phyloP scores from a whole-genome alignment of 768 basidiomycete species.

The Lanmaoa rubissima region DNA sequence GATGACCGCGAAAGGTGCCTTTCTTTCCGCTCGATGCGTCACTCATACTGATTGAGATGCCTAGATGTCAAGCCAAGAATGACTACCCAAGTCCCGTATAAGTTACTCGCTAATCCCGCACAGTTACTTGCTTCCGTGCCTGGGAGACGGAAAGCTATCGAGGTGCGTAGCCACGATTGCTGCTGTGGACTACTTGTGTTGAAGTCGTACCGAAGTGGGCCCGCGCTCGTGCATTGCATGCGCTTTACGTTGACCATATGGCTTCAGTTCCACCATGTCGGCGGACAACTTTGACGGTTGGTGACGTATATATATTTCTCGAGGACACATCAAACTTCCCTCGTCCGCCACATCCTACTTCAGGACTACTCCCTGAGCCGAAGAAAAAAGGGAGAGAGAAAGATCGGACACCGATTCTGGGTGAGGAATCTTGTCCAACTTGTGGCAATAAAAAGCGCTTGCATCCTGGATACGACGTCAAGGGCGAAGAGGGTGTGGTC shows the following conservation, averaged over 20 bases:
- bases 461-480: slow-evolving; percentile 25
- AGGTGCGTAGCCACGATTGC: slow-evolving; percentile 34
- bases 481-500: slow-evolving; percentile 15
- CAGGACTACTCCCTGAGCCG: slow-evolving; percentile 4
- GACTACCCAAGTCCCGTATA: slow-evolving; percentile 36
- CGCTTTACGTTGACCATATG: slow-evolving; percentile 36
- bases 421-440: slow-evolving; percentile 26
- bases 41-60: neutral
- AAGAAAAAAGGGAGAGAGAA: slow-evolving; percentile 30
- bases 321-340: slow-evolving; percentile 41
- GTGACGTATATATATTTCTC: slow-evolving; percentile 46
- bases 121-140: slow-evolving; percentile 37
- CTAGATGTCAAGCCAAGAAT: slow-evolving; percentile 38
- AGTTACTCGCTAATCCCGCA: slow-evolving; percentile 33
- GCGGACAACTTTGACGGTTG: slow-evolving; percentile 33
- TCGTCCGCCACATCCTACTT: slow-evolving; percentile 25
- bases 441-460: slow-evolving; percentile 32
- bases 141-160: slow-evolving; percentile 48
- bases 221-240: slow-evolving; percentile 41
- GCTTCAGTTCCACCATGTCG: slow-evolving; percentile 17
- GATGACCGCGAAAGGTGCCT: slow-evolving; percentile 42
- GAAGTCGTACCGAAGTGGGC: slow-evolving; percentile 37
- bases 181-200: neutral
- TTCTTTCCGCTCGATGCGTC: neutral
- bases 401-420: slow-evolving; percentile 16